A percentile compares a stretch with the other conserved stretches of the same genome.
Conservation (phyloP, 2,329 filamentous ascomycete species). For the Falciphora oryzae region DNA sequence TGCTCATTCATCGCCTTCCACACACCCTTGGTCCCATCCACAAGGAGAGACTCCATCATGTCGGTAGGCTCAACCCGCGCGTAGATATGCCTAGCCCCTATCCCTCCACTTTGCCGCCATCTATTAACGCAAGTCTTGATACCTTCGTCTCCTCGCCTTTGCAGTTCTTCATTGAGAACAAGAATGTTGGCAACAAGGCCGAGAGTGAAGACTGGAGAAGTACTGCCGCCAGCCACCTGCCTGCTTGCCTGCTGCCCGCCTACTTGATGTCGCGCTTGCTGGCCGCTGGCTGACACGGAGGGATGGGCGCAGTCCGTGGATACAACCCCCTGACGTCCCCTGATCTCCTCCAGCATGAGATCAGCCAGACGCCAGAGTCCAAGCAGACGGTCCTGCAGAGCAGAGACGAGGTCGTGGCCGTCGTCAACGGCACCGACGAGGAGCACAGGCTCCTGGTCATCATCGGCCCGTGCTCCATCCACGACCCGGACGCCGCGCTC, state of each 20-base stretch:
- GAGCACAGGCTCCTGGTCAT: constrained; percentile 89
- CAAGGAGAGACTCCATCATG: background rate
- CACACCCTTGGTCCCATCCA: background rate
- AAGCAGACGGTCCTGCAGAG: constrained; percentile 56
- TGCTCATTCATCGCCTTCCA: background rate
- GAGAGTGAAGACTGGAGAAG: constrained; percentile 78
- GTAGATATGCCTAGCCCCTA: background rate
- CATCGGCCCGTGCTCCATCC: constrained; percentile 93
- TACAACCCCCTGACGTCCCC: constrained; percentile 92
- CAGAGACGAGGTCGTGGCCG: constrained; percentile 57
- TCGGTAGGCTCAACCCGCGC: background rate
- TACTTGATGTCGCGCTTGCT: background rate
- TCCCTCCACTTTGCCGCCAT: background rate
- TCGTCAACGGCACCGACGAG: constrained; percentile 51
- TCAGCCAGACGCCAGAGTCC: constrained; percentile 54
- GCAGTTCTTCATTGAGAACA: constrained; percentile 71
- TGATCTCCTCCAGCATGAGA: constrained; percentile 92
- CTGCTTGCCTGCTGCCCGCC: background rate
- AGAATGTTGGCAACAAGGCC: constrained; percentile 68
- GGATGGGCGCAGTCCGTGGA: constrained; percentile 66
- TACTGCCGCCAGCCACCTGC: constrained; percentile 26
- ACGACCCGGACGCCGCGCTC: constrained; percentile 81
- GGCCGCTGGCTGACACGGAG: background rate
- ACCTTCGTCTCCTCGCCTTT: background rate
- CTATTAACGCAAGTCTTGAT: background rate